These are phyloP conservation scores for Laburnicola sp. DNA, from an alignment of 2,329 filamentous ascomycete genomes.

Conservation along the genomic window DNA sequence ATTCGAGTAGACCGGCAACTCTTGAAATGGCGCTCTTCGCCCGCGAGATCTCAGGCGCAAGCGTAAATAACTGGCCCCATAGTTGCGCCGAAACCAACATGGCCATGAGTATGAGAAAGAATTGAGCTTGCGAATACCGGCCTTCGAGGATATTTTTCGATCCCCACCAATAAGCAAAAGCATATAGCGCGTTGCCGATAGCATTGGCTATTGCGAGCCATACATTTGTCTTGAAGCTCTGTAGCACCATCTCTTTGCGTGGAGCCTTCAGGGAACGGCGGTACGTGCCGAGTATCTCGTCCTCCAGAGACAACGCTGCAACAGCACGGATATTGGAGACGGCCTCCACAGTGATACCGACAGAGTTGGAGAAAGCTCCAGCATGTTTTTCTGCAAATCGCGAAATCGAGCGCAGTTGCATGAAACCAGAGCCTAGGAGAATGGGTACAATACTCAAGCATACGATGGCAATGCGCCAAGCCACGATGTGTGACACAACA, in stretches of 20 bases:
- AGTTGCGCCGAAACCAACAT: constrained; percentile 73
- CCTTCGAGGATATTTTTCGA: constrained; percentile 69
- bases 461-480: constrained; percentile 76
- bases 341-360: constrained; percentile 57
- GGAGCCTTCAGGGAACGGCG: constrained; percentile 51
- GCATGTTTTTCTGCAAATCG: constrained; percentile 60
- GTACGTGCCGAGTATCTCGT: constrained; percentile 53
- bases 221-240: constrained; percentile 58
- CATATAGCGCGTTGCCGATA: constrained; percentile 69
- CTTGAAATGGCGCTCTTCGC: constrained; percentile 69
- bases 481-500: constrained; percentile 69
- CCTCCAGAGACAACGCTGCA: constrained; percentile 55
- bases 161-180: constrained; percentile 81
- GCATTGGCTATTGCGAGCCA: constrained; percentile 65
- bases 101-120: constrained; percentile 72
- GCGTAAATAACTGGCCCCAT: constrained; percentile 73
- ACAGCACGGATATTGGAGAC: constrained; percentile 57
- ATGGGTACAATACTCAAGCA: constrained; percentile 70
- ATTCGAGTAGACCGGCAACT: constrained; percentile 68
- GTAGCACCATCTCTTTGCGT: constrained; percentile 53
- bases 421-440: constrained; percentile 68
- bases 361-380: constrained; percentile 55
- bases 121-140: constrained; percentile 66
- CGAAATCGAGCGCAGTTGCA: constrained; percentile 66
- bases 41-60: constrained; percentile 73